Evolutionary conservation across 257 asterid genomes (phyloP), one percentile per base, ranked within the genome.

Genomic region (Avicennia marina): DNA sequence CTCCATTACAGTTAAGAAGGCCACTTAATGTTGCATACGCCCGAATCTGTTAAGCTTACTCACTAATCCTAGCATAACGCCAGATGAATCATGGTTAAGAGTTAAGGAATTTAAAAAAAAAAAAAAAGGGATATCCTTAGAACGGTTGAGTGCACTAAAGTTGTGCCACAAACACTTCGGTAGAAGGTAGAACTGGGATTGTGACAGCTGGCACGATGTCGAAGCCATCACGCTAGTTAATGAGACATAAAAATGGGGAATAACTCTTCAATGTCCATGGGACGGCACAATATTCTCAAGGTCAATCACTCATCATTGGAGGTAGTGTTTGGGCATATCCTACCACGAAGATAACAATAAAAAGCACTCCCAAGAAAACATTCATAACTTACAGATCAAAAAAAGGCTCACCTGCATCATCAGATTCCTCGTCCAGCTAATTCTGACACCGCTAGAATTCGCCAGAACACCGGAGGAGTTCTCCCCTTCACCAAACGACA

Each of bases 401-500:
- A 19, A 41, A 63, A 51, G 41, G 5, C 65, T 55, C 47, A 87
- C 98, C 95, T 86, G 94, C 88, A 79, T 83, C 87, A 88, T 46
- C 40, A 91, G 81, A 72, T 75, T 75, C 78, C 98, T 75, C 61
- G 81, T 73, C 87, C 83, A 81, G 65, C 76, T 71, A 47, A 58
- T 67, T 50, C 38, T 65, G 64, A 54, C 65, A 66, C 70, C 57
- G 63, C 81, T 71, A 41, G 72, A 42, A 65, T 73, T 73, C 1
- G 64, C 70, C 57, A 26, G 65, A 3, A 59, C 66, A 43, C 27
- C 54, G 42, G 21, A 15, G n/a, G 40, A 13, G 6, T 54, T 51
- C 67, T 69, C 75, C 33, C 51, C 67, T 58, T 77, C 91, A 33
- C 63, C 69, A 63, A 91, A 91, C 24, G 98, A 91, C 95, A 88